Percentiles rank a stretch among this genome's conserved stretches.
Conservation (phyloP, 805 yeast genomes). For the Hanseniaspora osmophila region DNA sequence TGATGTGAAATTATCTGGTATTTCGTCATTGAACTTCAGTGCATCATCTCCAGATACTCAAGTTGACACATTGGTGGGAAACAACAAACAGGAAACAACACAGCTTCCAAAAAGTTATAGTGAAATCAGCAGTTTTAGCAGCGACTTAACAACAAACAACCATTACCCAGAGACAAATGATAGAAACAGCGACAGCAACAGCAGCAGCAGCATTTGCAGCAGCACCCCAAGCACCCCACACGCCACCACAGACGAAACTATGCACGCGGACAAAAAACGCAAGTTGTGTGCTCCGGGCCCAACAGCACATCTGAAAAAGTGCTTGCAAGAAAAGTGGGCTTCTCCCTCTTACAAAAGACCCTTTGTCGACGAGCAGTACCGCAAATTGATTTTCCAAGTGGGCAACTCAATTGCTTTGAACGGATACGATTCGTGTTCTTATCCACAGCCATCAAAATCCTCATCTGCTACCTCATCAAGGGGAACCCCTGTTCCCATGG, state of each 20-base stretch:
- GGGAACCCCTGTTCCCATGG: neutral
- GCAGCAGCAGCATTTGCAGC: too few species aligned
- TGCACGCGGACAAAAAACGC: slow-evolving; percentile 6
- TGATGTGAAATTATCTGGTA: slow-evolving; percentile 26
- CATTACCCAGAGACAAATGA: too few species aligned
- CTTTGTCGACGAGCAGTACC: slow-evolving; percentile 24
- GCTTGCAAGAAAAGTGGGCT: slow-evolving; percentile 5
- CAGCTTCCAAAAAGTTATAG: too few species aligned
- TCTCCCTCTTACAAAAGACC: slow-evolving; percentile 31
- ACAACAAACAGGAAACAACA: too few species aligned
- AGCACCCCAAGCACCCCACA: too few species aligned
- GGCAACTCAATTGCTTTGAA: slow-evolving; percentile 2
- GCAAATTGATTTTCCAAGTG: slow-evolving; percentile 31
- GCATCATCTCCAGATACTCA: too few species aligned
- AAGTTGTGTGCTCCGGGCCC: slow-evolving; percentile 3
- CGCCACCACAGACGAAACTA: too few species aligned
- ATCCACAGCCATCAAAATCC: too few species aligned
- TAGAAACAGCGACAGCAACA: too few species aligned
- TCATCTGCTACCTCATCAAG: neutral
- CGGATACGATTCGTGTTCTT: slow-evolving; percentile 1
- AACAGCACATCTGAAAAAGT: slow-evolving; percentile 3
- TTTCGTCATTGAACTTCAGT: neutral
- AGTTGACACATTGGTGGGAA: too few species aligned
- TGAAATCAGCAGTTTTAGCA: too few species aligned
- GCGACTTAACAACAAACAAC: too few species aligned